Percentiles rank a stretch among this genome's conserved stretches.
Conservation (phyloP, 2,329 filamentous ascomycete species). For the Scolecobasidium constrictum region DNA sequence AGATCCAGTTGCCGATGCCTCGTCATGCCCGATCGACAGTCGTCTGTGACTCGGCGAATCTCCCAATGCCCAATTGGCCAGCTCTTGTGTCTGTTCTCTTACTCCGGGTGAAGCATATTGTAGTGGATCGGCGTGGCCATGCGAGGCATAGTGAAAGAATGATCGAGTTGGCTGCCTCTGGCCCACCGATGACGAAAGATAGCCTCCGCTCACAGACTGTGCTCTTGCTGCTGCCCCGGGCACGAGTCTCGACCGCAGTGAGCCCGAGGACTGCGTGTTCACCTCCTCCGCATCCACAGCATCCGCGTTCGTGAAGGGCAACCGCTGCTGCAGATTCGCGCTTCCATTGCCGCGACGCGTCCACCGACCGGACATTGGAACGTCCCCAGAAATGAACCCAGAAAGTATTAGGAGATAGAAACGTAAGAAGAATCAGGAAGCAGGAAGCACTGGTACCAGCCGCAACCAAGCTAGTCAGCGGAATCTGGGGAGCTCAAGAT, state of each 20-base stretch:
- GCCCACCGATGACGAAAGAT: conserved; percentile 12
- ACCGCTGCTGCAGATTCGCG: conserved; percentile 7
- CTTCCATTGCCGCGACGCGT: not conserved
- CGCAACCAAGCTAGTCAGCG: too few relatives aligned
- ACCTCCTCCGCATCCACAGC: conserved; percentile 4
- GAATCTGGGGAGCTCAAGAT: too few relatives aligned
- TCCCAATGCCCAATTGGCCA: conserved; percentile 67
- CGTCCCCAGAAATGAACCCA: too few relatives aligned
- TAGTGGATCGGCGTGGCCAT: conserved; percentile 53
- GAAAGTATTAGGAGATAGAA: too few relatives aligned
- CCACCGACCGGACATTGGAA: not conserved
- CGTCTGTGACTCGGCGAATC: conserved; percentile 18
- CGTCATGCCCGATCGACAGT: conserved; percentile 12
- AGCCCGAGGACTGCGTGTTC: conserved; percentile 3
- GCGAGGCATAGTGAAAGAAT: conserved; percentile 56
- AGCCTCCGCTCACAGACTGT: not conserved
- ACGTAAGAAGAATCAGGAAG: too few relatives aligned
- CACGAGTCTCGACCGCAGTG: not conserved
- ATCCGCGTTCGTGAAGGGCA: conserved; percentile 10
- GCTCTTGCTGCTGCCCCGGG: not conserved
- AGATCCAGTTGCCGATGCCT: conserved; percentile 18
- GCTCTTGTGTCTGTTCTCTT: conserved; percentile 75
- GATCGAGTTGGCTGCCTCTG: conserved; percentile 54
- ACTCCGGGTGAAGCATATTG: conserved; percentile 67
- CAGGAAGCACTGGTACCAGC: too few relatives aligned